Evolutionary conservation across 2,329 filamentous ascomycete genomes (phyloP).

Genomic region (Exophiala alcalophila): DNA sequence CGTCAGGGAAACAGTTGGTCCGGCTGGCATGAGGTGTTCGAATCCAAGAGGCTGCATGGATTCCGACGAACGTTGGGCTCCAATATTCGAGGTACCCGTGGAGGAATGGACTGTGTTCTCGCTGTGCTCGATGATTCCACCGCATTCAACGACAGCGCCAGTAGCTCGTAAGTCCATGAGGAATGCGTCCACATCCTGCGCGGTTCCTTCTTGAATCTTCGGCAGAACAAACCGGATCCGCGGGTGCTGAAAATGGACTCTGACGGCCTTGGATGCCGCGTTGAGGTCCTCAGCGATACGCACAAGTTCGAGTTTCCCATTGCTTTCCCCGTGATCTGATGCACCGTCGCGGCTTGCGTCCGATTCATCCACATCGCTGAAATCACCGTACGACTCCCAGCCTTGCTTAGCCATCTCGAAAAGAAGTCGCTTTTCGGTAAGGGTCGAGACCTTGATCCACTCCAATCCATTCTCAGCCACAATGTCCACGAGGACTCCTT

Average conservation of each 20-base stretch:
- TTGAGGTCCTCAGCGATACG: constrained; percentile 59
- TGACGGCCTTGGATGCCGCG: constrained; percentile 53
- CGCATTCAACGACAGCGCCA: constrained; percentile 45
- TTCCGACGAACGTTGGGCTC: neutral
- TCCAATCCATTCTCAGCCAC: constrained; percentile 60
- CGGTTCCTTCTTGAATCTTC: constrained; percentile 52
- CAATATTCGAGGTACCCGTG: too few relatives aligned
- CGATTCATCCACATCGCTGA: constrained; percentile 29
- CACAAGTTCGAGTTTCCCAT: constrained; percentile 58
- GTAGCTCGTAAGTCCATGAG: constrained; percentile 55
- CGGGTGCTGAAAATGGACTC: constrained; percentile 60
- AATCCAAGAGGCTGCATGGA: constrained; percentile 7
- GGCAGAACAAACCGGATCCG: constrained; percentile 60
- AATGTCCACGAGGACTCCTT: constrained; percentile 60
- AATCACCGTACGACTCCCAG: constrained; percentile 49
- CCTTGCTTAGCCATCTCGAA: constrained; percentile 68
- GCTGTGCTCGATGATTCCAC: constrained; percentile 22
- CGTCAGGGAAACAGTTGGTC: constrained; percentile 41
- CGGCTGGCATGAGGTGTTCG: constrained; percentile 13
- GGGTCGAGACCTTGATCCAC: constrained; percentile 67
- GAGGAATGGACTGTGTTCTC: too few relatives aligned
- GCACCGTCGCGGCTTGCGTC: constrained; percentile 30
- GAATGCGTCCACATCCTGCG: constrained; percentile 55
- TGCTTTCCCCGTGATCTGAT: constrained; percentile 39
- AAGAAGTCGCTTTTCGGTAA: constrained; percentile 61